Percentiles rank a stretch among this genome's conserved stretches.
Conservation (phyloP, 2,329 filamentous ascomycete species). For the Tolypocladium tropicale region DNA sequence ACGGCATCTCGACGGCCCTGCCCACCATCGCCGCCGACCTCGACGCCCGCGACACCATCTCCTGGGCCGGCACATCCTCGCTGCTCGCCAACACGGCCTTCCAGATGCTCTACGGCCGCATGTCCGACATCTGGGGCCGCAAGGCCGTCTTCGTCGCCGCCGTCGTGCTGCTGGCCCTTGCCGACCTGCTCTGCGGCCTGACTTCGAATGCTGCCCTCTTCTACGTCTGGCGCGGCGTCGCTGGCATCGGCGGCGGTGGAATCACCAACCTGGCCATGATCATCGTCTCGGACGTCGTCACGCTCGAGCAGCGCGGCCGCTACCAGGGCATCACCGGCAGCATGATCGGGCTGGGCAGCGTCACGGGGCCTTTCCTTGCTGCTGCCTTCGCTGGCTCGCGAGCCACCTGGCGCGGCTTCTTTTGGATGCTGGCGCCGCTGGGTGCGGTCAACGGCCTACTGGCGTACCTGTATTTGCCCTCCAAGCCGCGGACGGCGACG, state of each 20-base stretch:
- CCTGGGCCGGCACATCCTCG: slow-evolving; percentile 42
- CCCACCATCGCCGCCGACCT: slow-evolving; percentile 41
- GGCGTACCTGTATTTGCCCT: slow-evolving; percentile 38
- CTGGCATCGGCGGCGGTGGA: slow-evolving; percentile 53
- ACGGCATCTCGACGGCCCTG: slow-evolving; percentile 40
- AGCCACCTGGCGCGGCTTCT: slow-evolving; percentile 31
- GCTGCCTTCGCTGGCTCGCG: slow-evolving; percentile 23
- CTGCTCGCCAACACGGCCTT: slow-evolving; percentile 51
- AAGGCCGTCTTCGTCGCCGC: slow-evolving; percentile 47
- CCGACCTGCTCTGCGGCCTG: slow-evolving; percentile 49
- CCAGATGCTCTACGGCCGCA: slow-evolving; percentile 52
- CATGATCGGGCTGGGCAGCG: slow-evolving; percentile 29
- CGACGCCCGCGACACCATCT: slow-evolving; percentile 36
- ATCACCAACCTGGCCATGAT: slow-evolving; percentile 50
- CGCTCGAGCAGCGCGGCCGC: slow-evolving; percentile 47
- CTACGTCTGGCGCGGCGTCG: slow-evolving; percentile 49
- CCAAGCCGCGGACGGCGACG: slow-evolving; percentile 35
- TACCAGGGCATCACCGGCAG: slow-evolving; percentile 34
- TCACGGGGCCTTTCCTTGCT: slow-evolving; percentile 32
- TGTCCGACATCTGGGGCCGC: slow-evolving; percentile 51
- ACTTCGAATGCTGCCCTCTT: slow-evolving; percentile 45
- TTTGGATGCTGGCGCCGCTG: slow-evolving; percentile 39
- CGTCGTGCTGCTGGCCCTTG: slow-evolving; percentile 40
- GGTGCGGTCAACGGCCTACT: slow-evolving; percentile 32
- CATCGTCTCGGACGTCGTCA: slow-evolving; percentile 50